A percentile compares a stretch with the other conserved stretches of the same genome.
Conservation (phyloP, 306 rosid species). For the Castanopsis chinensis region DNA sequence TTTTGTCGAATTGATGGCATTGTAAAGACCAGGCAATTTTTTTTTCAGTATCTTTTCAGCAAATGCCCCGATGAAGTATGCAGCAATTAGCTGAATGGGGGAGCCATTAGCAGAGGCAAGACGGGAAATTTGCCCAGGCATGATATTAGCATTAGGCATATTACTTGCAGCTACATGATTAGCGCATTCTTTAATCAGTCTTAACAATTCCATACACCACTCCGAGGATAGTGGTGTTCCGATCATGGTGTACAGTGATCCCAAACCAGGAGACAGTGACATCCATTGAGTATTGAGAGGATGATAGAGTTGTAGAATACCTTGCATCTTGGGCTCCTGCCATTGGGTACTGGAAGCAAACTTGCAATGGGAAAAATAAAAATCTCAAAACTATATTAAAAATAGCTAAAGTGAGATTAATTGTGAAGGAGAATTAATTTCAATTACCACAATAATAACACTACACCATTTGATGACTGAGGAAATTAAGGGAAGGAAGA, state of each 20-base stretch:
- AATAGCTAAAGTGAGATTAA: not conserved
- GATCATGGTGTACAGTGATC: constrained; percentile 63
- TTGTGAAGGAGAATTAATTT: not conserved
- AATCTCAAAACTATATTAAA: not conserved
- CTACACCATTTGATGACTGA: too few relatives aligned
- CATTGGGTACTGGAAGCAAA: not conserved
- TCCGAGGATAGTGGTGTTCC: constrained; percentile 54
- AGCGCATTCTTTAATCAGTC: constrained; percentile 56
- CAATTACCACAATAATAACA: too few relatives aligned
- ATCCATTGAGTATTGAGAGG: constrained; percentile 37
- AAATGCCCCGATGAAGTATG: constrained; percentile 73
- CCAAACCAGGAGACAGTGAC: constrained; percentile 39
- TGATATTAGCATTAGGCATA: constrained; percentile 66
- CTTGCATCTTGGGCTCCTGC: constrained; percentile 45
- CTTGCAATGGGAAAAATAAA: not conserved
- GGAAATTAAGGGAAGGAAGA: too few relatives aligned
- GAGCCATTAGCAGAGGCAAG: constrained; percentile 70
- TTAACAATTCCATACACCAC: constrained; percentile 48
- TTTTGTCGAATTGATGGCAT: constrained; percentile 63
- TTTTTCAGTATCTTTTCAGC: constrained; percentile 53
- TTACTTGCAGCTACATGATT: constrained; percentile 66
- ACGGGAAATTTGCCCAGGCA: constrained; percentile 62
- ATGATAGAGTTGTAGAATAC: constrained; percentile 38
- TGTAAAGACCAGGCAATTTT: constrained; percentile 63
- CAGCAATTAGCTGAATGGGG: constrained; percentile 64